Evolutionary conservation across 2,329 filamentous ascomycete species (phyloP), one percentile per base, ranked within the genome.

Genomic region (Pseudocercospora vitis): DNA sequence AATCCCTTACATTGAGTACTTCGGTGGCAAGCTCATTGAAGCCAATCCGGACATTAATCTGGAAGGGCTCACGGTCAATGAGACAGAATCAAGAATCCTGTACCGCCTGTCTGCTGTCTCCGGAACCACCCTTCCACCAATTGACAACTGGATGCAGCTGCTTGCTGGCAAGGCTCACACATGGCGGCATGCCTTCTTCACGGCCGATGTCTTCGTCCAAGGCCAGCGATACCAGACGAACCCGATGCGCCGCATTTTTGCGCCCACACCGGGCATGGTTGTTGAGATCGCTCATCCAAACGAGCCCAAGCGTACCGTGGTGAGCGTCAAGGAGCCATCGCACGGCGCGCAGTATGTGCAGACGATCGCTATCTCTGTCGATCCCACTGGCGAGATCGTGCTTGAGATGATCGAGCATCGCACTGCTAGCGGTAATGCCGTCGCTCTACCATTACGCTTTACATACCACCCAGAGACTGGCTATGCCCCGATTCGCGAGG

Each of bases 181-280:
- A 46, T 99, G 94, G 94, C 85, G 92, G 55, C 90, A 96, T 69
- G 94, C 94, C 23, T 84, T 99, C 55, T 92, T 99, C 74, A 89
- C 90, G 55, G 88, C 91, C 0, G 92, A 99, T 63, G 88, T 96
- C 23, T 86, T 96, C 61, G 89, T 96, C 3, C 94, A 99, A 73
- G 94, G 91, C 12, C 88, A 96, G 72, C 91, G 95, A 69, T 97
- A 96, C 78, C 90, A 97, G 77, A 95, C 90, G 53, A 99, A 99
- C 75, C 95, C 94, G 0, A 88, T 96, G 76, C 88, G 86, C 70
- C 86, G 92, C 52, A 91, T 99, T 55, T 92, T 97, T 62, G 86
- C 89, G 8, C 94, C 94, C 11, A 83, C 85, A 11, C 85, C 86
- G 28, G 94, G 94, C 42, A 84, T 97, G 72, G 87, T 91, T 55